Evolutionary conservation across 306 rosid species (phyloP).

Genomic region (Cucurbita ficifolia): DNA sequence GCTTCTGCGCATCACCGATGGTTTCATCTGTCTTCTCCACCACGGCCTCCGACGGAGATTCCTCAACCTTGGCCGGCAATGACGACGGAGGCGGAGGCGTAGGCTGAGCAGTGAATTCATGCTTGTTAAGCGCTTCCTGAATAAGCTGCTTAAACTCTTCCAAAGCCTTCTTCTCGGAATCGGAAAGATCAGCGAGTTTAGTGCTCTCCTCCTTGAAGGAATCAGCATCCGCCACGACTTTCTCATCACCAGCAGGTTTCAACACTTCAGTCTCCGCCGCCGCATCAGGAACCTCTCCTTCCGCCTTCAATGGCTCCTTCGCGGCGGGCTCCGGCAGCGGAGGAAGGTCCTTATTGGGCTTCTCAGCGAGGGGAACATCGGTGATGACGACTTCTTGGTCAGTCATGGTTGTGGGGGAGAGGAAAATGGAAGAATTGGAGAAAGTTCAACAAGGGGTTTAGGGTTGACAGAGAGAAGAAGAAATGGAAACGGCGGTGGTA

Average conservation of each 20-base stretch:
- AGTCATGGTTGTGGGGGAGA: neutral
- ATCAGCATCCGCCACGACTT: conserved; percentile 13
- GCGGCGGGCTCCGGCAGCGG: neutral
- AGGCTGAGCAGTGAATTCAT: conserved; percentile 21
- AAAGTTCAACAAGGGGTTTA: neutral
- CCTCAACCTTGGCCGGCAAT: neutral
- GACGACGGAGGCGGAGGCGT: neutral
- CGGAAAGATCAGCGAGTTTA: conserved; percentile 36
- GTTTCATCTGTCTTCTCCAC: conserved; percentile 11
- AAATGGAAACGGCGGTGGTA: neutral
- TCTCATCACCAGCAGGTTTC: conserved; percentile 14
- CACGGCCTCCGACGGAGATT: neutral
- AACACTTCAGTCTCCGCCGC: conserved; percentile 8
- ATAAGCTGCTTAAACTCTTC: conserved; percentile 38
- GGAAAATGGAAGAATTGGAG: neutral
- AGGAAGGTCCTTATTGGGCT: neutral
- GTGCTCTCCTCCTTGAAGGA: conserved; percentile 55
- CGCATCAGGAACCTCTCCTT: conserved; percentile 8
- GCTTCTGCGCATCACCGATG: conserved; percentile 9
- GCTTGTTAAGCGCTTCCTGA: conserved; percentile 39
- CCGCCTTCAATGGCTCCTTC: neutral
- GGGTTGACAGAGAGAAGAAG: neutral
- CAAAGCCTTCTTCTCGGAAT: conserved; percentile 38
- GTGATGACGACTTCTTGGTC: neutral
- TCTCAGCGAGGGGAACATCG: neutral